Percentiles rank a stretch among this genome's conserved stretches.
These are phyloP conservation scores for Lentinula lateritia DNA, from an alignment of 768 basidiomycete genomes.

Conservation along the genomic window DNA sequence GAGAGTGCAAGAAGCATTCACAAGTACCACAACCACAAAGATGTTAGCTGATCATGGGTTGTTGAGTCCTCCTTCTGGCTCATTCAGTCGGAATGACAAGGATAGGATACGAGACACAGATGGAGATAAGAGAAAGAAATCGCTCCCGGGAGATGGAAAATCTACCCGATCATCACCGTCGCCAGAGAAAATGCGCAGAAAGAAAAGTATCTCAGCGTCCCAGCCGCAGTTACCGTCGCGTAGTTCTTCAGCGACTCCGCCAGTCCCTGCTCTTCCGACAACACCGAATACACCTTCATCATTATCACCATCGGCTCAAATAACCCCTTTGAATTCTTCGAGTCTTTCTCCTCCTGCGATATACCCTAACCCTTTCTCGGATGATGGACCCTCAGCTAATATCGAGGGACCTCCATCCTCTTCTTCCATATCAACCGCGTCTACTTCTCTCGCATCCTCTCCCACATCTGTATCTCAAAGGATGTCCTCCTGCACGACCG, in stretches of 20 bases:
- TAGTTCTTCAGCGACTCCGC: not conserved
- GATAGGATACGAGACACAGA: conserved; percentile 14
- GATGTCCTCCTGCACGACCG: not conserved
- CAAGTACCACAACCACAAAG: conserved; percentile 67
- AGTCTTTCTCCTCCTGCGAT: not conserved
- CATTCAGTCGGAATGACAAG: conserved; percentile 17
- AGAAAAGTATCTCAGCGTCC: not conserved
- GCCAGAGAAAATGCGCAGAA: not conserved
- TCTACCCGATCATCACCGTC: conserved; percentile 3
- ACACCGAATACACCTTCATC: not conserved
- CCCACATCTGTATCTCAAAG: not conserved
- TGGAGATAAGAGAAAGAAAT: conserved; percentile 23
- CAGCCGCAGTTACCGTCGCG: not conserved
- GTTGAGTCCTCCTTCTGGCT: conserved; percentile 27
- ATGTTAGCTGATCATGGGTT: conserved; percentile 65
- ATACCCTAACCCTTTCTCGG: not conserved
- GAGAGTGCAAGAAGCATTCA: conserved; percentile 74
- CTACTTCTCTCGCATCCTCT: not conserved
- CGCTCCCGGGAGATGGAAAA: conserved; percentile 10
- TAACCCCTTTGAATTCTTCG: not conserved
- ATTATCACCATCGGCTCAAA: not conserved
- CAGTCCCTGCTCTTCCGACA: not conserved
- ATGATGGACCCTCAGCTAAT: not conserved
- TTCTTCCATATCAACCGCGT: not conserved
- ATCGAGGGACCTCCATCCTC: not conserved